Evolutionary conservation across 2,329 filamentous ascomycete species (phyloP), one percentile per base, ranked within the genome.

Genomic region (Pseudogymnoascus sp.): DNA sequence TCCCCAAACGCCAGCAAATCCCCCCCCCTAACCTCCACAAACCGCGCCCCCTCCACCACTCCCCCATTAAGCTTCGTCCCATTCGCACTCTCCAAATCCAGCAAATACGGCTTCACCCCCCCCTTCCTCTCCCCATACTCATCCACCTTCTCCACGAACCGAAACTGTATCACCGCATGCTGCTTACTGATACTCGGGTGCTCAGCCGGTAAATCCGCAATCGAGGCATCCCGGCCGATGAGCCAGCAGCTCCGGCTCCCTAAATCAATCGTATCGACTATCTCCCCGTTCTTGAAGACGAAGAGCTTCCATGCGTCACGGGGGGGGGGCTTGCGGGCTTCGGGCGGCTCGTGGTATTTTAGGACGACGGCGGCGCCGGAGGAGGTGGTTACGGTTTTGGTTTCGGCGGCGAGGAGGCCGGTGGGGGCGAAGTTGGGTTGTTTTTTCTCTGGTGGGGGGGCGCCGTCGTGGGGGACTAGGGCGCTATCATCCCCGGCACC

Each of bases 121-220:
- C 90, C 91, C 65, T 88, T 81, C 73, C 87, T 90, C 73, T 97
- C 93, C 21, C 92, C 93, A 73, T 85, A 96, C 76, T 97, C 92
- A 70, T 96, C 92, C 67, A 85, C 85, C 76, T 89, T 92, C 72
- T 92, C 90, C 19, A 89, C 85, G 73, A 92, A 88, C 39, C 95
- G 86, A 72, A 99, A 99, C 74, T 99, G 95, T 48, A 99, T 84
- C 7, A 93, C 95, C 0, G 93, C 93, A 75, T 99, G 95, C 77
- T 99, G 95, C 76, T 96, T 96, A 75, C 92, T 96, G 72, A 92
- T 87, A 75, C 92, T 97, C 0, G 93, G 92, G 73, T 99, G 93
- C 73, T 96, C 92, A 6, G 96, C 85, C 1, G 85, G 79, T 64
- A 96, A 80, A 74, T 99, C 95, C 1, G 90, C 92, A 3, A 99